phyloP scores from a whole-genome alignment of 768 basidiomycete species.

The Kwoniella botswanensis region DNA sequence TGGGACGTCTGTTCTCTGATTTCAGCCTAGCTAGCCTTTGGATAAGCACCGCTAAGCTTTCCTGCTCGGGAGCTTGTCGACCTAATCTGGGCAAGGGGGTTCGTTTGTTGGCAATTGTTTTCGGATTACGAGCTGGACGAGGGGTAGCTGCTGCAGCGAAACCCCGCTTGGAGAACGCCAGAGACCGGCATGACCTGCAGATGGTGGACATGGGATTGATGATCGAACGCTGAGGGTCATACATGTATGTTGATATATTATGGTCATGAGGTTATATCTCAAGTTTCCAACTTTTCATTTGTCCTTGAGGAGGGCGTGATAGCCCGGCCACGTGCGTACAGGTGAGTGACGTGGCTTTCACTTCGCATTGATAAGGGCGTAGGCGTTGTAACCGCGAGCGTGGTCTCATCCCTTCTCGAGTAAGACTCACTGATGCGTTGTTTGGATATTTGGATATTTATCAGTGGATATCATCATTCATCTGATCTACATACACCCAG shows the following conservation, averaged over 20 bases:
- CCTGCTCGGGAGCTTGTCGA: slow-evolving; percentile 5
- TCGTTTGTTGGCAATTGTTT: slow-evolving; percentile 3
- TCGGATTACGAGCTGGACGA: neutral
- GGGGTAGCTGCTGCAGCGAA: neutral
- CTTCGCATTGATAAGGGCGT: too few relatives aligned
- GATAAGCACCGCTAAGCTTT: slow-evolving; percentile 27
- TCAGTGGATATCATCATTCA: neutral
- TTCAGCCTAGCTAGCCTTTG: slow-evolving; percentile 23
- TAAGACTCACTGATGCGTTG: too few relatives aligned
- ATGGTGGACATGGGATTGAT: neutral
- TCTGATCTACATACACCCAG: neutral
- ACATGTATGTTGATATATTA: neutral
- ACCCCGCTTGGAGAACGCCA: neutral
- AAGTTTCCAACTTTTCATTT: neutral
- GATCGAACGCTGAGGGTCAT: neutral
- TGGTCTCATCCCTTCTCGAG: too few relatives aligned
- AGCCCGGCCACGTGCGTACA: too few relatives aligned
- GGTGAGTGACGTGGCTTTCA: too few relatives aligned
- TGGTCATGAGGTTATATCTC: neutral
- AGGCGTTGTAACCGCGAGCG: too few relatives aligned
- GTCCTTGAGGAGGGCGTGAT: too few relatives aligned
- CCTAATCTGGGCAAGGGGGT: slow-evolving; percentile 19
- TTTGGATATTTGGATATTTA: neutral
- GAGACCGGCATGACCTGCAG: slow-evolving; percentile 9
- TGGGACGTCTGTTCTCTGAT: slow-evolving; percentile 21